Percentiles rank a stretch among this genome's conserved stretches.
Evolutionary conservation across 2,329 filamentous ascomycete species (phyloP).

Genomic region (Sporothrix mexicana): DNA sequence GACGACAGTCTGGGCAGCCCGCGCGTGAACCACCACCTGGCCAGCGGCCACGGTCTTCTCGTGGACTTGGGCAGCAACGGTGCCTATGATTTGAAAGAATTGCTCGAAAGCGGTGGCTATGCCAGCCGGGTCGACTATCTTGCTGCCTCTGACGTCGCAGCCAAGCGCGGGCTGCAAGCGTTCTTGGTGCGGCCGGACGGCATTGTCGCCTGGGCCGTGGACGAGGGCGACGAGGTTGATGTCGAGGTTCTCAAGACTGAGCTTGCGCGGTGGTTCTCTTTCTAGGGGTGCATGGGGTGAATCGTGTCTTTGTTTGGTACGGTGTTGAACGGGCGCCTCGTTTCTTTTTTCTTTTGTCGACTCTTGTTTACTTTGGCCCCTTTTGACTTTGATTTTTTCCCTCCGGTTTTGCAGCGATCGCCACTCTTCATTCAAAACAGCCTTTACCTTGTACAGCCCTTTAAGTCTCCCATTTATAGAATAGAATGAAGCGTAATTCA

Average conservation of each 20-base stretch:
- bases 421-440: too few relatives aligned
- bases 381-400: too few relatives aligned
- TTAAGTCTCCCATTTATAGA: background rate
- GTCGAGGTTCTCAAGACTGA: background rate
- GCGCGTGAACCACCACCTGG: constrained; percentile 44
- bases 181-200: constrained; percentile 31
- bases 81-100: background rate
- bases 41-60: constrained; percentile 41
- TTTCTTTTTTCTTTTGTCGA: background rate
- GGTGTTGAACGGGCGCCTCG: background rate
- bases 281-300: background rate
- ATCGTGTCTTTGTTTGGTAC: too few relatives aligned
- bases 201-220: constrained; percentile 30
- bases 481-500: constrained; percentile 27
- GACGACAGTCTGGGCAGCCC: constrained; percentile 1
- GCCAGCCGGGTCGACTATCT: constrained; percentile 26
- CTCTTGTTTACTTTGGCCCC: background rate
- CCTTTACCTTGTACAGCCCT: background rate
- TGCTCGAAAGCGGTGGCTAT: background rate
- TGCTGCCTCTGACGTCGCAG: background rate
- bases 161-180: constrained; percentile 18
- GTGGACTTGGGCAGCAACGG: constrained; percentile 39
- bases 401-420: constrained; percentile 20
- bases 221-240: constrained; percentile 10
- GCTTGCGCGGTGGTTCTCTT: constrained; percentile 20